Percentiles rank a stretch among this genome's conserved stretches.
phyloP scores from a whole-genome alignment of 2,329 filamentous ascomycete species.

The Xylogone sp. region DNA sequence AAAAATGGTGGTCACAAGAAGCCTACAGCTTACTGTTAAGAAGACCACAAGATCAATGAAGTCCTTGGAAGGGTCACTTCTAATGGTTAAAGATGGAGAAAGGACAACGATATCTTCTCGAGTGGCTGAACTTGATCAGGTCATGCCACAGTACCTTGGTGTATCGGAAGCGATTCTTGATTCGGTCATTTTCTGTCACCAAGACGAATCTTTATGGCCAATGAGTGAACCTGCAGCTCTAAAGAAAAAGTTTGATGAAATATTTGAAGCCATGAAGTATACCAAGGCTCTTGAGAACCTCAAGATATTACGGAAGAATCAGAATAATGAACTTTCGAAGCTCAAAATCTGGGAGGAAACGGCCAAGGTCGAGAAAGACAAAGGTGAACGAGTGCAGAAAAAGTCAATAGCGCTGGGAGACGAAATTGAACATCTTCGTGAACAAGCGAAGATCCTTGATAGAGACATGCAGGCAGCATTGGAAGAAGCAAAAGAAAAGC shows the following conservation, averaged over 20 bases:
- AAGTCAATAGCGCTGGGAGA: constrained; percentile 59
- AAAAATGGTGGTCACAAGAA: constrained; percentile 79
- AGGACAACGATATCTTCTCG: constrained; percentile 74
- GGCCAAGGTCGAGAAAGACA: constrained; percentile 80
- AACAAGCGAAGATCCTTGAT: constrained; percentile 55
- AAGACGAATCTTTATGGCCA: constrained; percentile 96
- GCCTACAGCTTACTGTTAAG: constrained; percentile 80
- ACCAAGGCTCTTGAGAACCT: constrained; percentile 97
- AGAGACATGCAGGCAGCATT: constrained; percentile 58
- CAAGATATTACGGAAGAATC: constrained; percentile 78
- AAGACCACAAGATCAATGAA: constrained; percentile 74
- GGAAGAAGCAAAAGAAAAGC: constrained; percentile 56
- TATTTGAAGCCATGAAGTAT: constrained; percentile 95
- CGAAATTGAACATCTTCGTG: constrained; percentile 60
- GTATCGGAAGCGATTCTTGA: constrained; percentile 89
- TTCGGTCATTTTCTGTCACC: constrained; percentile 96
- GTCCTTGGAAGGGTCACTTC: constrained; percentile 76
- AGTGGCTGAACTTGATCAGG: constrained; percentile 74
- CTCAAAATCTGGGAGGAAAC: constrained; percentile 73
- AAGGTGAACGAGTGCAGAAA: constrained; percentile 69
- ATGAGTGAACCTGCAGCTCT: constrained; percentile 81
- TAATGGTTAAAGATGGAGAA: constrained; percentile 76
- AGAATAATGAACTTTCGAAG: constrained; percentile 69
- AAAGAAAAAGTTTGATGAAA: constrained; percentile 95
- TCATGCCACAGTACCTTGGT: constrained; percentile 82